Base-by-base conservation (phyloP, 1,284 basidiomycete genomes). In the Tetrapyrgos nigripes region DNA sequence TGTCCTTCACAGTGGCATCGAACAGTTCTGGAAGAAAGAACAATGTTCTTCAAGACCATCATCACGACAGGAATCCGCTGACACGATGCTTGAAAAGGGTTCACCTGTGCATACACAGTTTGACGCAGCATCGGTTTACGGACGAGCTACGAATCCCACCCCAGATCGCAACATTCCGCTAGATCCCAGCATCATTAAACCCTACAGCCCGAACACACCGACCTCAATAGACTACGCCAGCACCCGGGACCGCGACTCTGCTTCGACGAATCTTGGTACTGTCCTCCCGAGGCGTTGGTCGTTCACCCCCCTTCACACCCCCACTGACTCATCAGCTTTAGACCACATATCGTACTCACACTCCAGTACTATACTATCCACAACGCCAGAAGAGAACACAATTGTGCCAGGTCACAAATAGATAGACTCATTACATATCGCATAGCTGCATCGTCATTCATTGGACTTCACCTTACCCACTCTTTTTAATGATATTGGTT, bases 61-160 rank as follows among this genome's bases (percentile, higher is more conserved):
- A 26, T 51, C 58, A 27, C 13, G 55, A 27, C 53, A 64, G 1
- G 62, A 67, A 48, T 53, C 14, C n/a, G 60, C 60, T 17, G 51
- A 58, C 44, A 64, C 64, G 14, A 60, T 62, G 55, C 56, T 71
- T 19, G 75, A 78, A 63, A 75, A 73, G 55, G 71, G 67, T 57
- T 48, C 17, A 48, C 62, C 13, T 17, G 31, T 50, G 56, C 45
- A 66, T 66, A 55, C 57, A 61, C 55, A 57, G 59, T 33, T 61
- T 62, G 57, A 60, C n/a, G 47, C 60, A 21, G 65, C 66, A 27
- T 61, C 65, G 31, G 62, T 68, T 46, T 63, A 72, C 31, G 60
- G 61, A 21, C 77, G 84, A 37, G 83, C 85, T 2, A 66, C 72
- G 40, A 87, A 87, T 61, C 85, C 86, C 1, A 85, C 84, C 1